phyloP scores from a whole-genome alignment of 495 filamentous ascomycete genomes.

The Halenospora varia region DNA sequence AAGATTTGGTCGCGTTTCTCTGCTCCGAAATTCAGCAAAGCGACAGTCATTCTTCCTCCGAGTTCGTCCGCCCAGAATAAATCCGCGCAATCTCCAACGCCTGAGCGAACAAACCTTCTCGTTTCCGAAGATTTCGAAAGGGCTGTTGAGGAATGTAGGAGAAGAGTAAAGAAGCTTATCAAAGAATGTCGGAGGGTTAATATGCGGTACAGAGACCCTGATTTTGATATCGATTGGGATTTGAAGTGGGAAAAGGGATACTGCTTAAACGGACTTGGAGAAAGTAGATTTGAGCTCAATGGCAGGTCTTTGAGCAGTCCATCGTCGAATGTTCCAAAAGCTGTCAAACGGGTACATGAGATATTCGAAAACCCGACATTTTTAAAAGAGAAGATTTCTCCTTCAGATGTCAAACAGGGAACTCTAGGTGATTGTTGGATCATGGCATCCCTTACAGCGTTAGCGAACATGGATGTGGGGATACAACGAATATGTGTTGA shows the following conservation, averaged over 20 bases:
- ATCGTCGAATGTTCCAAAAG: constrained; percentile 38
- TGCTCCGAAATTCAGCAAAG: constrained; percentile 55
- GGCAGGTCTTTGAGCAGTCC: constrained; percentile 14
- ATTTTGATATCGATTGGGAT: constrained; percentile 75
- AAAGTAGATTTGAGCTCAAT: constrained; percentile 19
- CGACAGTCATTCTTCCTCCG: constrained; percentile 24
- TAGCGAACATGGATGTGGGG: constrained; percentile 72
- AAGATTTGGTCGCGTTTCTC: constrained; percentile 79
- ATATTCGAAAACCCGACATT: constrained; percentile 88
- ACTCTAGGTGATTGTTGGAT: constrained; percentile 89
- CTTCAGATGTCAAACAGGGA: constrained; percentile 80
- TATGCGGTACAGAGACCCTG: constrained; percentile 84
- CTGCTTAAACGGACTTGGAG: constrained; percentile 58
- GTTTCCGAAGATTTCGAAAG: constrained; percentile 50
- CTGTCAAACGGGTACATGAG: constrained; percentile 70
- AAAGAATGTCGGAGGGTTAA: constrained; percentile 81
- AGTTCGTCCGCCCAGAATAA: background rate
- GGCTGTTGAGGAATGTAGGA: constrained; percentile 63
- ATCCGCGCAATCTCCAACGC: constrained; percentile 23
- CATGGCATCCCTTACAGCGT: constrained; percentile 62
- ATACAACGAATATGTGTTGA: constrained; percentile 79
- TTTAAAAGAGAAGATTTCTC: constrained; percentile 75
- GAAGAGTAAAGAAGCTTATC: constrained; percentile 77
- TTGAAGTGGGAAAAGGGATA: constrained; percentile 38
- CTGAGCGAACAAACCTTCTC: constrained; percentile 34